Evolutionary conservation across 805 yeast genomes (phyloP).

Genomic region (Teunomyces aglyptinius): DNA sequence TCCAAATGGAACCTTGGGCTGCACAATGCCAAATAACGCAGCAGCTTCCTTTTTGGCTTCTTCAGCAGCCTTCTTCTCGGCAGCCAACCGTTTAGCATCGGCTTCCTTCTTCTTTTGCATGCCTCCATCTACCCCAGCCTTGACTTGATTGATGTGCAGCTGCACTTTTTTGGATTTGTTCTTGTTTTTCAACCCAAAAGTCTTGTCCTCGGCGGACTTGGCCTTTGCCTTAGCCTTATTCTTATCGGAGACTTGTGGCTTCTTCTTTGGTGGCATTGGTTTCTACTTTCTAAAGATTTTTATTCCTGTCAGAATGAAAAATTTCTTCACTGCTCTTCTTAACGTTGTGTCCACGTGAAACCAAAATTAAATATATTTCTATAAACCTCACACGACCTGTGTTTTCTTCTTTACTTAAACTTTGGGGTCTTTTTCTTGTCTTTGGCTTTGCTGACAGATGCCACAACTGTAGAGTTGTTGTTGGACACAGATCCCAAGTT

Average conservation of each 20-base stretch:
- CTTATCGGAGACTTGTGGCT: conserved; percentile 50
- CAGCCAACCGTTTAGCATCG: conserved; percentile 61
- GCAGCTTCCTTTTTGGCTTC: conserved; percentile 86
- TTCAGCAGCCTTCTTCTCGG: conserved; percentile 88
- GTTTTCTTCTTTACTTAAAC: conserved; percentile 12
- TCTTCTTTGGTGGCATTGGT: conserved; percentile 77
- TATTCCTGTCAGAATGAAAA: too few species aligned
- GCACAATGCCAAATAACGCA: conserved; percentile 66
- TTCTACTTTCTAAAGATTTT: neutral
- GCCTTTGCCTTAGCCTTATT: conserved; percentile 66
- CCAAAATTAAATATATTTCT: conserved; percentile 3
- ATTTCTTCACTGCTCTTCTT: too few species aligned
- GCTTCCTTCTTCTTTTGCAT: conserved; percentile 71
- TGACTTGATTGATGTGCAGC: conserved; percentile 47
- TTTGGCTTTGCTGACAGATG: conserved; percentile 11
- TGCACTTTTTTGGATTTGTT: conserved; percentile 86
- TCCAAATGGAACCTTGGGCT: conserved; percentile 91
- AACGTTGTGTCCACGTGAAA: neutral
- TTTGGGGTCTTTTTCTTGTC: conserved; percentile 20
- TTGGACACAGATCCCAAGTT: conserved; percentile 9
- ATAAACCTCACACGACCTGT: conserved; percentile 3
- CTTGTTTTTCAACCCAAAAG: conserved; percentile 94
- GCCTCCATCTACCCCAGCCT: conserved; percentile 46
- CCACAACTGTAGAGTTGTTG: conserved; percentile 8
- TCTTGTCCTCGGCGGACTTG: conserved; percentile 74